Evolutionary conservation across 257 asterid genomes (phyloP), one percentile per base, ranked within the genome.

Genomic region (Nicotiana tabacum): DNA sequence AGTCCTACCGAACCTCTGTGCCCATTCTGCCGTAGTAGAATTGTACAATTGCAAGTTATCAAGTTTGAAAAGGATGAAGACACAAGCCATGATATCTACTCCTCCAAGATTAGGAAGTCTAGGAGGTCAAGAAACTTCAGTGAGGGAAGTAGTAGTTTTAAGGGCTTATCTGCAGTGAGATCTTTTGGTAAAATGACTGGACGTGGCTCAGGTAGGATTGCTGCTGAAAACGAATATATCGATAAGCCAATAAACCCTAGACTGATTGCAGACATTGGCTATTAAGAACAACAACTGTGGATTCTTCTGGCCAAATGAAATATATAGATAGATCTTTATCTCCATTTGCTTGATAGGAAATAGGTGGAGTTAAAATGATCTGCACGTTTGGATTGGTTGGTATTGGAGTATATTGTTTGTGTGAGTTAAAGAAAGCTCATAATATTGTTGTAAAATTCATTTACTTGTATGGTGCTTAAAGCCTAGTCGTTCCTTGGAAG

Each of bases 21-120:
- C 89, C 99, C 99, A 3, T 96, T 96, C 78, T 96, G 99, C 87
- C 88, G 99, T 81, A 96, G 99, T 79, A 91, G 85, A 90, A 96
- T 96, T 32, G 90, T 80, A 82, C 93, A 87, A 66, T 83, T 96
- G 76, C 89, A 89, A 0, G 97, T 92, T 58, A 93, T 94, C 4
- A 90, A 92, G 89, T 88, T 88, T 69, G 85, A 84, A 83, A 78
- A 46, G 60, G 60, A 89, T 2, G 92, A 87, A 39, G 85, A 86
- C 17, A 88, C 86, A 5, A 78, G 27, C 17, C 94, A 92, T 62
- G 93, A 91, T 64, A 29, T 87, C 76, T 85, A 85, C 89, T 83
- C 88, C 81, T 84, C 96, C 4, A 92, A 89, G 87, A 89, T 90
- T 29, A 86, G 91, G 48, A 94, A 91, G 82, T 85, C 97, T 8